A percentile compares a stretch with the other conserved stretches of the same genome.
Conservation (phyloP, 495 filamentous ascomycete genomes). For the Trichoderma erinaceum region DNA sequence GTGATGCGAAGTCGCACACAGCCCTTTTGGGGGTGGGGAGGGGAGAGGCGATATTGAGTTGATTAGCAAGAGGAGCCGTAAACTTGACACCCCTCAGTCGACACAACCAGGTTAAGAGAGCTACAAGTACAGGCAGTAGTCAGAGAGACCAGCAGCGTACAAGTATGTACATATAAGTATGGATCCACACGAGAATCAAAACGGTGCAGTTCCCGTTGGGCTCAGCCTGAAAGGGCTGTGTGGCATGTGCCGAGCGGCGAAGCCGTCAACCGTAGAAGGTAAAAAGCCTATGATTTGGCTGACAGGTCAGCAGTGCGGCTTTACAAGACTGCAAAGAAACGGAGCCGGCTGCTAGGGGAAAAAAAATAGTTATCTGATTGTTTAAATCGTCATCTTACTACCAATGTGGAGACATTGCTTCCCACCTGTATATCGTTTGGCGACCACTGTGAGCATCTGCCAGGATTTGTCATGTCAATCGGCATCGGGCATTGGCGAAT, state of each 20-base stretch:
- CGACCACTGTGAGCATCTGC: neutral
- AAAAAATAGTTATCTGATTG: neutral
- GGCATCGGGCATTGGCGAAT: neutral
- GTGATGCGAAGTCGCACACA: neutral
- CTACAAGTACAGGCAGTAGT: constrained; percentile 1
- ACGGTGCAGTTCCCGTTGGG: neutral
- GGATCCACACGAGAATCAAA: constrained; percentile 3
- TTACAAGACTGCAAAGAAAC: constrained; percentile 1
- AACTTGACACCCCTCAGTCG: constrained; percentile 5
- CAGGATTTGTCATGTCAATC: neutral
- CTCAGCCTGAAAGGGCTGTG: constrained; percentile 10
- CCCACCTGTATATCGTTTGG: neutral
- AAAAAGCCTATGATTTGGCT: neutral
- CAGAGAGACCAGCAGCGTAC: neutral
- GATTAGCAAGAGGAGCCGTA: constrained; percentile 6
- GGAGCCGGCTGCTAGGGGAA: neutral
- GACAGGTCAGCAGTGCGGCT: constrained; percentile 1
- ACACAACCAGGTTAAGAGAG: neutral
- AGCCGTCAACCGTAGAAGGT: neutral
- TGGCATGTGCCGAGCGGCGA: constrained; percentile 8
- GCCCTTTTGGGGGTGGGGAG: constrained; percentile 7
- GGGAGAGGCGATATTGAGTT: constrained; percentile 2
- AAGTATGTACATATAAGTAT: constrained; percentile 1
- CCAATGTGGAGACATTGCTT: constrained; percentile 2
- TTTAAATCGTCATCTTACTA: neutral